Percentiles rank a stretch among this genome's conserved stretches.
phyloP scores from a whole-genome alignment of 495 filamentous ascomycete genomes.

The Talaromyces ruber region DNA sequence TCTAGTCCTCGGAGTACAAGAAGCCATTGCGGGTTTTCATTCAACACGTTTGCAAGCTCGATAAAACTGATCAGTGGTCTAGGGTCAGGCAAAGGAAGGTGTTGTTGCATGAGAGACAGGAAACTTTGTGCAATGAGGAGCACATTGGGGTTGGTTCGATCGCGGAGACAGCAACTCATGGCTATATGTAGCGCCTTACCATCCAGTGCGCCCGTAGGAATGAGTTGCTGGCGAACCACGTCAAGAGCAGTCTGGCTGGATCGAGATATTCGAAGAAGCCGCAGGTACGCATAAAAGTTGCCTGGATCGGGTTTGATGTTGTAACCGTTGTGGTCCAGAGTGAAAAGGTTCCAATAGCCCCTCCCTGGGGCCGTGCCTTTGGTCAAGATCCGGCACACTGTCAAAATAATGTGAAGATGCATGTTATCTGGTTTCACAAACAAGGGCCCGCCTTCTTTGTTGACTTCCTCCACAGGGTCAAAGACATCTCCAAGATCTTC shows the following conservation, averaged over 20 bases:
- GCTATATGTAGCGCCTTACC: slow-evolving; percentile 60
- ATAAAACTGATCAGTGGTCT: slow-evolving; percentile 24
- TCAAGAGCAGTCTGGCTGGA: slow-evolving; percentile 45
- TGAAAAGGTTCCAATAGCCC: slow-evolving; percentile 70
- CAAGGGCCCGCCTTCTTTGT: not conserved
- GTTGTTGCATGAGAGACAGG: slow-evolving; percentile 44
- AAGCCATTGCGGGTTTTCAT: slow-evolving; percentile 22
- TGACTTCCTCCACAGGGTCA: slow-evolving; percentile 16
- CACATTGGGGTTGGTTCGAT: slow-evolving; percentile 59
- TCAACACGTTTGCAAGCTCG: slow-evolving; percentile 14
- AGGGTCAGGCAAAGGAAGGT: slow-evolving; percentile 24
- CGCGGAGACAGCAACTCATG: slow-evolving; percentile 57
- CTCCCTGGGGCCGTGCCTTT: slow-evolving; percentile 29
- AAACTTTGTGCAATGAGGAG: slow-evolving; percentile 48
- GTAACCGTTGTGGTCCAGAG: slow-evolving; percentile 27
- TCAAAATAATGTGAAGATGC: slow-evolving; percentile 60
- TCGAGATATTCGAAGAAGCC: slow-evolving; percentile 54
- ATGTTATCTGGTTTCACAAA: slow-evolving; percentile 47
- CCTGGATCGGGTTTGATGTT: slow-evolving; percentile 57
- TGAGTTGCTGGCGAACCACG: slow-evolving; percentile 41
- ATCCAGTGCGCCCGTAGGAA: slow-evolving; percentile 24
- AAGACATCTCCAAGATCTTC: slow-evolving; percentile 29
- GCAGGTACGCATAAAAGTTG: slow-evolving; percentile 59
- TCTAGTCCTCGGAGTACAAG: slow-evolving; percentile 20
- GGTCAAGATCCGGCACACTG: slow-evolving; percentile 39